phyloP scores from a whole-genome alignment of 1,284 basidiomycete species.

The Austroboletus olivaceoglutinosus region DNA sequence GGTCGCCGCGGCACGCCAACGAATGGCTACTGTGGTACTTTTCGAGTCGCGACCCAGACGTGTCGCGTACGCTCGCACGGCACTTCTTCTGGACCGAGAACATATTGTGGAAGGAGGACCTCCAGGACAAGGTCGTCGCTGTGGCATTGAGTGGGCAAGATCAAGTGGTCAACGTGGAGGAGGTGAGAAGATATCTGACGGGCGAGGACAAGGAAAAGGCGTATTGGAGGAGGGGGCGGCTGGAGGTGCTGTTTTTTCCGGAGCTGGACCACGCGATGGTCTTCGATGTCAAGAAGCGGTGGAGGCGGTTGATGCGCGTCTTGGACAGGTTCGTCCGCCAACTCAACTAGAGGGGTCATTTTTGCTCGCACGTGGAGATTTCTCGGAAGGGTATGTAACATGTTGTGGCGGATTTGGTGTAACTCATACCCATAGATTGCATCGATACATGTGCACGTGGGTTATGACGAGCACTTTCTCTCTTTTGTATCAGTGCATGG shows the following conservation, averaged over 20 bases:
- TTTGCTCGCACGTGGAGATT: no score
- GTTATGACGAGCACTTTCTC: no score
- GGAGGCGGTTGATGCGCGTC: slow-evolving; percentile 41
- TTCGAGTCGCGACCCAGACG: slow-evolving; percentile 59
- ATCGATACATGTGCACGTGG: no score
- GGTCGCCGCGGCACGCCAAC: slow-evolving; percentile 49
- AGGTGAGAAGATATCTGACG: slow-evolving; percentile 54
- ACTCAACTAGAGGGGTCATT: background rate
- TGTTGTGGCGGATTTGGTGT: no score
- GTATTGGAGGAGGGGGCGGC: slow-evolving; percentile 36
- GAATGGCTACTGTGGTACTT: slow-evolving; percentile 72
- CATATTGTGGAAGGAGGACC: slow-evolving; percentile 58
- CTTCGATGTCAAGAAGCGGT: slow-evolving; percentile 43
- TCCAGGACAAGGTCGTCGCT: slow-evolving; percentile 36
- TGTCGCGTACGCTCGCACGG: slow-evolving; percentile 53
- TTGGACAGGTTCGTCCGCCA: slow-evolving; percentile 35
- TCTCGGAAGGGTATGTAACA: no score
- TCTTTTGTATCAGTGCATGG: no score
- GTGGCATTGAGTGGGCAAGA: slow-evolving; percentile 54
- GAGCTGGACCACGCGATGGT: slow-evolving; percentile 56
- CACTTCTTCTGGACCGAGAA: slow-evolving; percentile 67
- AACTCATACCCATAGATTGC: no score
- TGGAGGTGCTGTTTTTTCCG: slow-evolving; percentile 54
- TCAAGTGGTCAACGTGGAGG: slow-evolving; percentile 54
- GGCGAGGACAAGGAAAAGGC: slow-evolving; percentile 32